Base-by-base conservation (phyloP, 2,329 filamentous ascomycete species). In the Emergomyces africanus region DNA sequence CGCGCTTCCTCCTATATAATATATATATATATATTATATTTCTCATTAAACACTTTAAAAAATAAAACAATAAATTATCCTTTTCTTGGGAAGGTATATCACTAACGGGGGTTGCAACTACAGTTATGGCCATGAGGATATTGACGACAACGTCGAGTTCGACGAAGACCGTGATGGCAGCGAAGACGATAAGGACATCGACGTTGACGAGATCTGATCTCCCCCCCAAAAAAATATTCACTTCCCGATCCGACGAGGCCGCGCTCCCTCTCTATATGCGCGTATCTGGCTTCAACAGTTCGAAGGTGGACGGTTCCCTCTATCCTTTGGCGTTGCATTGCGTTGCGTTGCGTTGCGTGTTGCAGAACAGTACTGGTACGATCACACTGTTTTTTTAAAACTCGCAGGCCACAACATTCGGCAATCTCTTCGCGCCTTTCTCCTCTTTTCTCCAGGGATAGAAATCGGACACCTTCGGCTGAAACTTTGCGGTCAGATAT, bases 141-240 rank as follows among this genome's bases (percentile, higher is more conserved):
- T 95, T 74, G 92, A 94, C 76, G 90, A 96, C 79, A 94, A 94
- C 78, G 96, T 99, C 81, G 94, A 97, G 79, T 97, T 97, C 80
- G 94, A 95, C 78, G 91, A 97, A 75, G 92, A 96, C 76, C 81
- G 86, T 66, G 86, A 88, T 70, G 78, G 75, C 64, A 79, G 75
- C 61, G 79, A 78, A 69, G 82, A 81, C 64, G 84, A 81, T 72
- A 90, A 89, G 79, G 90, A 95, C 68, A 85, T 96, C 70, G 90
- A 95, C 74, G 89, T 96, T 73, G 92, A 97, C 79, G 90, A 96
- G 76, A 96, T 97, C 75, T 96, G 85, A 83, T 71, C 59, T 44
- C 33, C 54, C 54, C n/a, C n/a, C n/a, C n/a, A n/a, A n/a, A n/a
- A 18, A 51, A 51, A 33, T 23, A 35, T 33, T 42, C 18, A 15